Conservation (phyloP, 148 eudicot species). For the Nepenthes gracilis region DNA sequence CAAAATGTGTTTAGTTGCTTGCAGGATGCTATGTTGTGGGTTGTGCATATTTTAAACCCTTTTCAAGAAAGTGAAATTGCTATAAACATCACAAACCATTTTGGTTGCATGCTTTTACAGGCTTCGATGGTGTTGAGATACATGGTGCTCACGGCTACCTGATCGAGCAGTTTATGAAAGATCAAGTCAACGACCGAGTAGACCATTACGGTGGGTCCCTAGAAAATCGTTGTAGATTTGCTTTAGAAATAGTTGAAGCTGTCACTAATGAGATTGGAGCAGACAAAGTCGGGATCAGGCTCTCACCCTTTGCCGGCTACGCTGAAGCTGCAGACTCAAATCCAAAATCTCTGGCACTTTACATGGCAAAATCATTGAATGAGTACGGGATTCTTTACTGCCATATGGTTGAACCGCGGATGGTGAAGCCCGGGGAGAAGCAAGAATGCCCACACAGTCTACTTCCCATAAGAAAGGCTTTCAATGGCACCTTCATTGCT, state of each 20-base stretch:
- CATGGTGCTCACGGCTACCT: slow-evolving; percentile 48
- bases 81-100: not conserved
- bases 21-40: too few relatives aligned
- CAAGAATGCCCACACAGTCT: slow-evolving; percentile 12
- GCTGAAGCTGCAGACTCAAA: slow-evolving; percentile 34
- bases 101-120: slow-evolving; percentile 5
- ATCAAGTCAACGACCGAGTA: slow-evolving; percentile 34
- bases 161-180: slow-evolving; percentile 44
- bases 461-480: slow-evolving; percentile 29
- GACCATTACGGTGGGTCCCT: slow-evolving; percentile 46
- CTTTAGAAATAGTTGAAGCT: slow-evolving; percentile 38
- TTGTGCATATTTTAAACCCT: too few relatives aligned
- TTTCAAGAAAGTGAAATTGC: too few relatives aligned
- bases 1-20: too few relatives aligned
- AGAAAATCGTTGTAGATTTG: slow-evolving; percentile 43
- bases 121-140: slow-evolving; percentile 40
- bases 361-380: slow-evolving; percentile 26
- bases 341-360: slow-evolving; percentile 26
- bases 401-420: slow-evolving; percentile 34
- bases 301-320: slow-evolving; percentile 38
- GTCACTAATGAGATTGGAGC: slow-evolving; percentile 29
- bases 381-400: slow-evolving; percentile 17
- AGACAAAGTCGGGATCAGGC: slow-evolving; percentile 33
- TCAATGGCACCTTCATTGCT: slow-evolving; percentile 27
- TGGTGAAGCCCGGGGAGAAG: slow-evolving; percentile 18